Evolutionary conservation across 2,329 filamentous ascomycete species (phyloP).

Genomic region (Hypoxylon sp.): DNA sequence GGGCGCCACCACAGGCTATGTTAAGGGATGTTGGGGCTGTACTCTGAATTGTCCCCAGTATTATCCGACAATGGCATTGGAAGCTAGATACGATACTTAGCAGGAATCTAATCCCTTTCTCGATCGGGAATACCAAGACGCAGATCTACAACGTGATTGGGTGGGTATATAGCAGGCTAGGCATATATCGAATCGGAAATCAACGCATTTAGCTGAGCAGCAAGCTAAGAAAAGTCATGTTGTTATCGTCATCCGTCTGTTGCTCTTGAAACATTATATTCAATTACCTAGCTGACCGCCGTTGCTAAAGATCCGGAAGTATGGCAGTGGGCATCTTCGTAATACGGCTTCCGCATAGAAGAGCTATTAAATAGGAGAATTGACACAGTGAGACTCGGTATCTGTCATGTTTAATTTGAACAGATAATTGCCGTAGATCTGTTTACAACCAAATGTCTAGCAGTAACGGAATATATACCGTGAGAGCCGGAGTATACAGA

Average conservation of each 20-base stretch:
- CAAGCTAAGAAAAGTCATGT: background rate
- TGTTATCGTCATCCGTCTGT: background rate
- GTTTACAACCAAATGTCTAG: too few relatives aligned
- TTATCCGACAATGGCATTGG: background rate
- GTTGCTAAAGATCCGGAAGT: background rate
- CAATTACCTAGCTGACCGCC: background rate
- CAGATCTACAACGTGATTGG: slow-evolving; percentile 11
- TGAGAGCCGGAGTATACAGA: too few relatives aligned
- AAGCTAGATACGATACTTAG: background rate
- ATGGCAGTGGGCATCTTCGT: background rate
- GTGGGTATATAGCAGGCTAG: background rate
- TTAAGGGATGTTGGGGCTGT: background rate
- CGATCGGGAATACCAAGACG: background rate
- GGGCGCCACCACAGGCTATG: background rate
- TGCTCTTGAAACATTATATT: background rate
- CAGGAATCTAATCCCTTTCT: background rate
- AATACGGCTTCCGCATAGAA: background rate
- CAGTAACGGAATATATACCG: too few relatives aligned
- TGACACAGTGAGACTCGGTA: too few relatives aligned
- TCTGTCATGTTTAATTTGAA: too few relatives aligned
- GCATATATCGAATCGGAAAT: background rate
- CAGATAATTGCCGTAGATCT: too few relatives aligned
- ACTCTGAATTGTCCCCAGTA: background rate
- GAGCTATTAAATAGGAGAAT: background rate
- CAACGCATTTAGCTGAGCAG: background rate